phyloP scores from a whole-genome alignment of 306 rosid species.

The Ormosia emarginata region DNA sequence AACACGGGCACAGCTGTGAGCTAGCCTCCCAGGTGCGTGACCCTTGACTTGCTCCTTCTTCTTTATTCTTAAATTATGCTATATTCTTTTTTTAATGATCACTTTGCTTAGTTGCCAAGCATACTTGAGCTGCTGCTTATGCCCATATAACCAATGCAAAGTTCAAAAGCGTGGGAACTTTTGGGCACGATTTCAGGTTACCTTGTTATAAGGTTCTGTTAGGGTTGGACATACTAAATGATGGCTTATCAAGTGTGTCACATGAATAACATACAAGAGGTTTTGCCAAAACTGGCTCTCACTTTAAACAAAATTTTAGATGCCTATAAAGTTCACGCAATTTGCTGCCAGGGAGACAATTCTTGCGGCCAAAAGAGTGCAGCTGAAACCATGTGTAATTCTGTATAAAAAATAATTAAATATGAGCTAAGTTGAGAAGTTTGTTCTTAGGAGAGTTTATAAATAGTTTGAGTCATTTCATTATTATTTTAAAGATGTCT shows the following conservation, averaged over 20 bases:
- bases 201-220: not conserved
- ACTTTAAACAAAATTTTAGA: not conserved
- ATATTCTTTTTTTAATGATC: not conserved
- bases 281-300: not conserved
- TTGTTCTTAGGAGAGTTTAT: no score
- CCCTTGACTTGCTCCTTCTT: constrained; percentile 1
- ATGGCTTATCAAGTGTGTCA: constrained; percentile 8
- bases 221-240: not conserved
- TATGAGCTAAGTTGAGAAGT: no score
- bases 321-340: not conserved
- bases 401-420: no score
- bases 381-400: no score
- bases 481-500: no score
- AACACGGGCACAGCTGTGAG: not conserved
- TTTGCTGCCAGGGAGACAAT: not conserved
- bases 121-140: not conserved
- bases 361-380: not conserved
- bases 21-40: not conserved
- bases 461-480: no score
- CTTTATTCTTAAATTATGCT: constrained; percentile 12
- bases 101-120: constrained; percentile 24
- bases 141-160: not conserved
- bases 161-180: not conserved
- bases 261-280: not conserved
- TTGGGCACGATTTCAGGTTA: constrained; percentile 20